Percentiles rank a stretch among this genome's conserved stretches.
phyloP scores from a whole-genome alignment of 768 basidiomycete genomes.

The Serendipita sp. region DNA sequence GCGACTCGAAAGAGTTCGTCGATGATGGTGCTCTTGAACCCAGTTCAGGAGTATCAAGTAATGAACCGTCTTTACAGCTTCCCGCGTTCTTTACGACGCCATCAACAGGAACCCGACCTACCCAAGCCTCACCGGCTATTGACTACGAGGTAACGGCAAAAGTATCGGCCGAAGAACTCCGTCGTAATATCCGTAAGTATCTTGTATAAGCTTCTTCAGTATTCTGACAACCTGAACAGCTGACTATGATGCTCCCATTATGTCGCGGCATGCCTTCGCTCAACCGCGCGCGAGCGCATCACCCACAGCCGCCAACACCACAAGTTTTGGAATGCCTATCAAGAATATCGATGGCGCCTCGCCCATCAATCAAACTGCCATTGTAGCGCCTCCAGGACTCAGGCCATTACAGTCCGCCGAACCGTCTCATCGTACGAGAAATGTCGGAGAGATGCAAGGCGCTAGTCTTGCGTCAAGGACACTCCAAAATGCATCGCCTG shows the following conservation, averaged over 20 bases:
- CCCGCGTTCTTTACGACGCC: neutral
- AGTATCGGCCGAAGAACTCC: neutral
- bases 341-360: neutral
- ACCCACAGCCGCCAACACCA: neutral
- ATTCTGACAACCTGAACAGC: neutral
- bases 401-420: neutral
- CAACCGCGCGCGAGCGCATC: neutral
- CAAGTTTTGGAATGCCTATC: neutral
- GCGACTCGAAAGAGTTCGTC: neutral
- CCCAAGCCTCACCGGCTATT: neutral
- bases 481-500: neutral
- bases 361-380: neutral
- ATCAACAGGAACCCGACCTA: neutral
- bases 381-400: slow-evolving; percentile 1
- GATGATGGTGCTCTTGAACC: neutral
- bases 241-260: neutral
- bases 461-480: neutral
- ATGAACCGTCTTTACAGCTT: neutral
- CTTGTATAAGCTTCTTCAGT: too few species aligned
- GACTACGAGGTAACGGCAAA: neutral
- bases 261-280: slow-evolving; percentile 2
- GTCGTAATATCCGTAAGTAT: neutral
- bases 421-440: slow-evolving; percentile 4
- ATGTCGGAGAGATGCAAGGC: neutral
- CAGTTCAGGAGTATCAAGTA: neutral